Evolutionary conservation across 1,139 yeast genomes (phyloP).

Genomic region (Ogataea hybrid): DNA sequence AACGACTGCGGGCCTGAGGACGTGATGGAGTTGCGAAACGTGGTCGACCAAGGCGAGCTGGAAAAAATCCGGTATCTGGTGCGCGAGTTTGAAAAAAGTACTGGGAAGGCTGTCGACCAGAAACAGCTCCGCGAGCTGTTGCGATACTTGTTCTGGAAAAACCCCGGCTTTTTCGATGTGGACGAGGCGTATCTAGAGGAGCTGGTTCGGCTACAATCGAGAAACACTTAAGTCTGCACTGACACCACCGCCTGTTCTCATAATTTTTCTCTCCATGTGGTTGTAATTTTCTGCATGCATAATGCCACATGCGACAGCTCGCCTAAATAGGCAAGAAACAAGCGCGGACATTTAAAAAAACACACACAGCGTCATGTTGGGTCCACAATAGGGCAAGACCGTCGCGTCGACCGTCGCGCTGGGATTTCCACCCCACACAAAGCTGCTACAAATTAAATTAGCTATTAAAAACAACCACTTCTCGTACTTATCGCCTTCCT

Average conservation of each 20-base stretch:
- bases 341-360: slow-evolving; percentile 4
- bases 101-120: slow-evolving; percentile 53
- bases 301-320: background rate
- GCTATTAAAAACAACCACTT: background rate
- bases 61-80: slow-evolving; percentile 71
- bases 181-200: slow-evolving; percentile 37
- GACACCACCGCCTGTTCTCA: background rate
- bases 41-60: slow-evolving; percentile 66
- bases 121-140: slow-evolving; percentile 57
- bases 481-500: background rate
- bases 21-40: slow-evolving; percentile 45
- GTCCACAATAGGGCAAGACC: background rate
- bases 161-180: slow-evolving; percentile 60
- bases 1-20: slow-evolving; percentile 65
- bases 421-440: background rate
- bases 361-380: background rate
- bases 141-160: slow-evolving; percentile 49
- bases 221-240: background rate
- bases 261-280: background rate
- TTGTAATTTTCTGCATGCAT: slow-evolving; percentile 2
- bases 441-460: background rate
- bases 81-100: slow-evolving; percentile 56
- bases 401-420: slow-evolving; percentile 6
- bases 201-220: slow-evolving; percentile 16
- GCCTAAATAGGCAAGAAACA: background rate